These are phyloP conservation scores for Begonia loranthoides DNA, from an alignment of 306 rosid genomes.

Conservation along the genomic window DNA sequence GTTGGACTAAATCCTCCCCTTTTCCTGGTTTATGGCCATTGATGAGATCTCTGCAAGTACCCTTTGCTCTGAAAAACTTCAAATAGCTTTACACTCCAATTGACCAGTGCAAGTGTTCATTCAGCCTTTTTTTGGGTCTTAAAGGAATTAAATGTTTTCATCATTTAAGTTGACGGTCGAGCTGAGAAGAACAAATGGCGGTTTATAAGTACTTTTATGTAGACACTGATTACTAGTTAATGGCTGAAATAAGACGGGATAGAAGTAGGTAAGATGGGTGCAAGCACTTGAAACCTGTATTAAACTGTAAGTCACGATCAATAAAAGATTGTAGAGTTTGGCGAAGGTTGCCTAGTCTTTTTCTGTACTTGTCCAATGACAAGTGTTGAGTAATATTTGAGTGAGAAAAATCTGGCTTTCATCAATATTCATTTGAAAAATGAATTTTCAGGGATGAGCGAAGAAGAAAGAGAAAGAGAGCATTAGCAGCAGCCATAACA, in stretches of 20 bases:
- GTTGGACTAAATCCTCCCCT: neutral
- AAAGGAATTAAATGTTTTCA: too few relatives aligned
- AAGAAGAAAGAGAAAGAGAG: neutral
- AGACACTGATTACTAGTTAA: too few relatives aligned
- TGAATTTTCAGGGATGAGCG: neutral
- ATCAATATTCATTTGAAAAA: neutral
- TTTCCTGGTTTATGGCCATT: neutral
- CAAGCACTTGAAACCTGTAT: neutral
- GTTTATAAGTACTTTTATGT: too few relatives aligned
- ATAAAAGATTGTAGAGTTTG: neutral
- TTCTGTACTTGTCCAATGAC: constrained; percentile 4
- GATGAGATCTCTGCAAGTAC: too few relatives aligned
- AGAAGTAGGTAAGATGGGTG: neutral
- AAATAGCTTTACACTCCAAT: too few relatives aligned
- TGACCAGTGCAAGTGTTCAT: too few relatives aligned
- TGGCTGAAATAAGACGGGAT: too few relatives aligned
- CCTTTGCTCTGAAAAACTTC: too few relatives aligned
- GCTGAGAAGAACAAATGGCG: too few relatives aligned
- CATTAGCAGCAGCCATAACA: too few relatives aligned
- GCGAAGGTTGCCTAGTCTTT: constrained; percentile 5
- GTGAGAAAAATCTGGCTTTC: constrained; percentile 2
- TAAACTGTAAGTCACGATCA: neutral
- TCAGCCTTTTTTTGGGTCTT: too few relatives aligned
- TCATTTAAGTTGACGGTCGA: too few relatives aligned
- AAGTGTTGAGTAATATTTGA: constrained; percentile 6